Base-by-base conservation (phyloP, 805 yeast species). In the Tetrapisispora pingtungensis region DNA sequence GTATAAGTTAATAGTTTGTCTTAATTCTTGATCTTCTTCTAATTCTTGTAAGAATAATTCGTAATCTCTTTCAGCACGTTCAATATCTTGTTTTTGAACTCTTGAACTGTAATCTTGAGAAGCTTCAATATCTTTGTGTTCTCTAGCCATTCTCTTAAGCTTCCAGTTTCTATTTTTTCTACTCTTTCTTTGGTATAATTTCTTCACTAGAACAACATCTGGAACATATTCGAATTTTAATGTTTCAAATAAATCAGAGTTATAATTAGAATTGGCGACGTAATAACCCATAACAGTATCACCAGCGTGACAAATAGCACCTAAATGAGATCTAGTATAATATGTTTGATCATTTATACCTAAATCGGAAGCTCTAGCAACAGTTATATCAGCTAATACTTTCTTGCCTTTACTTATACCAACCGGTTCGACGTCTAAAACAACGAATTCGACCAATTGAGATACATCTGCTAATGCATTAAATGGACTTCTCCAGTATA, bases 111-210 rank as follows among this genome's bases (percentile, higher is more conserved):
- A 63, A 46, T 72, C 77, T 53, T 77, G 80, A 52, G 78, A 73
- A 46, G 93, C 94, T 37, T 81, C 88, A 52, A 86, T 79, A 55
- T 89, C 97, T 53, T 78, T 77, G 69, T 89, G 95, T 68, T 93
- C 97, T 60, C 75, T 84, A 33, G 97, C 97, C 96, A 90, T 89
- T 74, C 97, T 84, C 80, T 85, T 84, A 67, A 90, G 78, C 68
- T 83, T 86, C 95, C 95, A 86, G 73, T 80, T 77, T 76, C 81
- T 82, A 52, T 76, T 68, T 70, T 78, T 82, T 69, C 76, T 78
- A 39, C 78, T 72, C 70, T 81, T 83, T 72, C 95, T 81, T 38
- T 80, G 74, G 70, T 88, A 90, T 66, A 77, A 77, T 62, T 88
- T 89, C 86, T 88, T 87, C 46, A 90, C 94, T 49, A 89, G 65